phyloP scores from a whole-genome alignment of 768 basidiomycete species.

The Boletus subcaerulescens region DNA sequence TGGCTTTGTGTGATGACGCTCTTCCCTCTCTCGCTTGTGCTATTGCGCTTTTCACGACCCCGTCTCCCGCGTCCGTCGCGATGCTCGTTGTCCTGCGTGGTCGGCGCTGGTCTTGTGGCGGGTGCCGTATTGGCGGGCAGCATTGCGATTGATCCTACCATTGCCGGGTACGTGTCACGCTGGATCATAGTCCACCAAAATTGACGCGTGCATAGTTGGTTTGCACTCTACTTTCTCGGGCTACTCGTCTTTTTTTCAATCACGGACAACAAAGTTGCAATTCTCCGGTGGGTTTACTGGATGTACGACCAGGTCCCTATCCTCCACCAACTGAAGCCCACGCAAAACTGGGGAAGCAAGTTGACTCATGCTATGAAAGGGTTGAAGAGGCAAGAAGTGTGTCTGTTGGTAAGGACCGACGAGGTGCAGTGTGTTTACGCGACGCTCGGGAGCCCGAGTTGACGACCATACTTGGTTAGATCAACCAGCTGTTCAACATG shows the following conservation, averaged over 20 bases:
- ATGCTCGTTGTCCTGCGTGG: conserved; percentile 41
- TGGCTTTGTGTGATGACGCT: conserved; percentile 66
- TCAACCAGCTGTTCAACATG: conserved; percentile 62
- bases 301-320: conserved; percentile 56
- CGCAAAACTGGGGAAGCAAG: conserved; percentile 40
- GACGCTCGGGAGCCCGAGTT: neutral
- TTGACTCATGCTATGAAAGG: conserved; percentile 45
- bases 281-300: conserved; percentile 59
- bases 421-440: conserved; percentile 44
- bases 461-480: conserved; percentile 38
- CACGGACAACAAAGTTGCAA: conserved; percentile 51
- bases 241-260: conserved; percentile 46
- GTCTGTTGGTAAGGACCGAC: conserved; percentile 60
- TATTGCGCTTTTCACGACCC: conserved; percentile 65
- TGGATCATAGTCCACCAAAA: neutral
- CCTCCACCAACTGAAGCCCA: conserved; percentile 40
- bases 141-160: conserved; percentile 53
- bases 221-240: conserved; percentile 56
- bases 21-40: conserved; percentile 57
- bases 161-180: conserved; percentile 43
- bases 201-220: conserved; percentile 44
- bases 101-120: conserved; percentile 42
- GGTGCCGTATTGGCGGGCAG: conserved; percentile 54
- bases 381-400: conserved; percentile 53
- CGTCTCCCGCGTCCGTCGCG: conserved; percentile 45